Evolutionary conservation across 306 rosid genomes (phyloP).

Genomic region (Leucaena leucocephala): DNA sequence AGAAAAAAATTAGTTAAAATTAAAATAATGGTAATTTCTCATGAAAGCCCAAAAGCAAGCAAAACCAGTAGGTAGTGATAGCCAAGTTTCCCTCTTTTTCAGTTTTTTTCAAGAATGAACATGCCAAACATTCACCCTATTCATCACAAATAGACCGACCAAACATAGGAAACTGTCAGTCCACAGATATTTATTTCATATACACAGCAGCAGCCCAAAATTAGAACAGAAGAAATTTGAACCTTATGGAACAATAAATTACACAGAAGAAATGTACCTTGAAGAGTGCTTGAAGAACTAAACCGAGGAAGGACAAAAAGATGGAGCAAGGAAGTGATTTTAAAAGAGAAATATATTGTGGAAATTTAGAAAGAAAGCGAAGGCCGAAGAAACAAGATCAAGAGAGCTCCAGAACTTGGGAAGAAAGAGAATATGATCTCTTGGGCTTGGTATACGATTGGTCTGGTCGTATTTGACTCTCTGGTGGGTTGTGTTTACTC

Average conservation of each 20-base stretch:
- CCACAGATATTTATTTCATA: background rate
- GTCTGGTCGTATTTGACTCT: background rate
- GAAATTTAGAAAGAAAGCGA: background rate
- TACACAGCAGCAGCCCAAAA: background rate
- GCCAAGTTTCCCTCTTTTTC: background rate
- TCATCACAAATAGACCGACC: background rate
- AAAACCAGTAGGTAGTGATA: background rate
- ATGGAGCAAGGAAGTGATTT: background rate
- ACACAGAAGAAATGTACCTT: conserved; percentile 2
- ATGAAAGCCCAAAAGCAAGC: background rate
- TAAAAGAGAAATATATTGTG: background rate
- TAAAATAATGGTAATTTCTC: background rate
- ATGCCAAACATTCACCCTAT: background rate
- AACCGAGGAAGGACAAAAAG: background rate
- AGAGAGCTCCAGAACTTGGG: background rate
- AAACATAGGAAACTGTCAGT: background rate
- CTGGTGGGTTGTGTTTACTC: background rate
- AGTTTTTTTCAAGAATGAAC: background rate
- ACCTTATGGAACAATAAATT: background rate
- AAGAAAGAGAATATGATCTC: background rate
- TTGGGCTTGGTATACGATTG: background rate
- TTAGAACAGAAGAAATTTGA: background rate
- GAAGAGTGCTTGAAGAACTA: background rate
- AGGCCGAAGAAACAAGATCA: background rate
- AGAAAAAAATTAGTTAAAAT: background rate